Conservation (phyloP, 768 basidiomycete species). For the Leccinum olivaceopallidum region DNA sequence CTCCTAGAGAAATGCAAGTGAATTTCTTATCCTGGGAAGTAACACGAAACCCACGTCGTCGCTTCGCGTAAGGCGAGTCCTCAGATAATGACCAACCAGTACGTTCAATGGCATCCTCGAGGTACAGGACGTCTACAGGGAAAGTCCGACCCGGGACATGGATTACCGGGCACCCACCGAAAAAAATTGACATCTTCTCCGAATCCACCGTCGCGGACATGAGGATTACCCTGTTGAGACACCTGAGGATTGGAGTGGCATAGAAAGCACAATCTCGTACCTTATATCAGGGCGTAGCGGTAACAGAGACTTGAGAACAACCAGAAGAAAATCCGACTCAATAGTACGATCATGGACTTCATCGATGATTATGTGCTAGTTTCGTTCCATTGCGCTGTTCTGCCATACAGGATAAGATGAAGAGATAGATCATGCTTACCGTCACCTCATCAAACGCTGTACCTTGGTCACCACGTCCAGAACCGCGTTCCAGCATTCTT, state of each 20-base stretch:
- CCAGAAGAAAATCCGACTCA: slow-evolving; percentile 95
- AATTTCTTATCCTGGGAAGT: background rate
- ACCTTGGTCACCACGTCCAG: slow-evolving; percentile 66
- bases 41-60: slow-evolving; percentile 44
- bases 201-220: slow-evolving; percentile 98
- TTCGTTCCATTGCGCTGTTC: slow-evolving; percentile 3
- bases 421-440: slow-evolving; percentile 43
- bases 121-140: slow-evolving; percentile 81
- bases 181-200: slow-evolving; percentile 87
- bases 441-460: slow-evolving; percentile 93
- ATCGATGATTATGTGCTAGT: slow-evolving; percentile 93
- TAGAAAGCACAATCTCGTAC: slow-evolving; percentile 39
- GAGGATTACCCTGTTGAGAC: slow-evolving; percentile 67
- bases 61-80: slow-evolving; percentile 76
- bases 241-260: slow-evolving; percentile 5
- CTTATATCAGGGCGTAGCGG: slow-evolving; percentile 80
- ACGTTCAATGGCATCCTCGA: slow-evolving; percentile 92
- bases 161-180: slow-evolving; percentile 82
- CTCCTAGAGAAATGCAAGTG: slow-evolving; percentile 40
- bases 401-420: background rate
- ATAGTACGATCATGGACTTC: slow-evolving; percentile 98
- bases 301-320: slow-evolving; percentile 85
- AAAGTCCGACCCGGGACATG: slow-evolving; percentile 94
- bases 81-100: slow-evolving; percentile 79
- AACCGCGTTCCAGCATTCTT: slow-evolving; percentile 92